Evolutionary conservation across 148 eudicot species (phyloP), one percentile per base, ranked within the genome.

Genomic region (Cornus controversa): DNA sequence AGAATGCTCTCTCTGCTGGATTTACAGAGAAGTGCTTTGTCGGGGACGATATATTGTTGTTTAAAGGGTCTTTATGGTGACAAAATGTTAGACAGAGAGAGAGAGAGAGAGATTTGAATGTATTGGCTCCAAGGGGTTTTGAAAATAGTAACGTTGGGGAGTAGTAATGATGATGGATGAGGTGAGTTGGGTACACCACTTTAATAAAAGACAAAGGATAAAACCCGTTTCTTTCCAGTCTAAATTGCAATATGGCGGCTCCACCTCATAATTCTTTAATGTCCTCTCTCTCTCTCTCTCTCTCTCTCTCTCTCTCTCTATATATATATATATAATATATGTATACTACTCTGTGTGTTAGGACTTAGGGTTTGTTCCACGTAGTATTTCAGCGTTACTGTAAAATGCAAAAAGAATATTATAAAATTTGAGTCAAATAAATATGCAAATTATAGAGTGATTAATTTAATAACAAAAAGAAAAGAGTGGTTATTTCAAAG

Each of bases 81-180:
- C 15, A n/a, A n/a, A n/a, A 16, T 8, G 31, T 3, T 42, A 1
- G 31, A 27, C 25, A 60, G 29, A 72, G 67, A 60, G 34, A 31
- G 2, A 31, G 68, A 60, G 31, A 28, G 64, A 23, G 57, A 40
- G 67, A 74, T 7, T 66, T 73, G 36, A 50, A 57, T 4, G 20
- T 27, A 23, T 11, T 11, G 54, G 37, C 69, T 79, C 74, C 75
- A 57, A 47, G 14, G 76, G 71, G 10, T 42, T 84, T 80, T 58
- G 80, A 84, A 77, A 76, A 76, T 77, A 72, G 77, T 76, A 74
- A 84, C 83, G 85, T 83, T 83, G 67, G 23, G 67, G 45, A 29
- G 57, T 23, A 5, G 80, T 63, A 75, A 83, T 75, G 62, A 79
- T 79, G 70, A 83, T 23, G 28, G 27, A 31, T 31, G 34, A 31